These are phyloP conservation scores for Kazachstania viticola DNA, from an alignment of 805 yeast species.

Conservation along the genomic window DNA sequence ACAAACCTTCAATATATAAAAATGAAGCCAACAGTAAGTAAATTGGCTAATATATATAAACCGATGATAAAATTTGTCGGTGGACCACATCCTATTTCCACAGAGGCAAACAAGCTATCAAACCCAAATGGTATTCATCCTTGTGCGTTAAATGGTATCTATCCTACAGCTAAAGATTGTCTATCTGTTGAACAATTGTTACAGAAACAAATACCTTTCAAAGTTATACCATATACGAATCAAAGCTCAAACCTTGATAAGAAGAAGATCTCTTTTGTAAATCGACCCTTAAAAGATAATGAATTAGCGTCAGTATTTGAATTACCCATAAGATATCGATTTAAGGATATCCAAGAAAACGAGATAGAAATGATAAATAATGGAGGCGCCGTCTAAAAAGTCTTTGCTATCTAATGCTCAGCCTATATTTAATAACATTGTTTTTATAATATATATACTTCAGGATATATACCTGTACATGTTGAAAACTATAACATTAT, in stretches of 20 bases:
- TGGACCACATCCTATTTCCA: slow-evolving; percentile 46
- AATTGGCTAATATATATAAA: slow-evolving; percentile 27
- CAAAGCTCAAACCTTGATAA: not conserved
- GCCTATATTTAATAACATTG: too few relatives aligned
- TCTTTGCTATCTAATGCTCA: too few relatives aligned
- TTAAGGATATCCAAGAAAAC: slow-evolving; percentile 42
- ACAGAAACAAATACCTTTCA: slow-evolving; percentile 31
- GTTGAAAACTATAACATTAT: too few relatives aligned
- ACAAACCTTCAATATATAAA: not conserved
- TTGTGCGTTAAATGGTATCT: slow-evolving; percentile 18
- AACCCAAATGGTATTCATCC: slow-evolving; percentile 15
- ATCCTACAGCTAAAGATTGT: slow-evolving; percentile 23
- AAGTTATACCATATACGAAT: slow-evolving; percentile 29
- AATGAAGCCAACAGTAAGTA: slow-evolving; percentile 11
- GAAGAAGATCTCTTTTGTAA: slow-evolving; percentile 3
- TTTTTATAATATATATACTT: not conserved
- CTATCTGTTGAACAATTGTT: slow-evolving; percentile 12
- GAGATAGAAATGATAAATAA: slow-evolving; percentile 70
- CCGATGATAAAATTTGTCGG: slow-evolving; percentile 85
- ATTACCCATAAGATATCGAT: slow-evolving; percentile 67
- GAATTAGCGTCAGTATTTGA: slow-evolving; percentile 45
- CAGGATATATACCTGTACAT: too few relatives aligned
- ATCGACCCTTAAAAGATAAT: slow-evolving; percentile 29
- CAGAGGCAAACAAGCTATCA: slow-evolving; percentile 24
- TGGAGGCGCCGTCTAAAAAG: slow-evolving; percentile 61